phyloP scores from a whole-genome alignment of 257 asterid genomes.

The Cynanchum wilfordii region DNA sequence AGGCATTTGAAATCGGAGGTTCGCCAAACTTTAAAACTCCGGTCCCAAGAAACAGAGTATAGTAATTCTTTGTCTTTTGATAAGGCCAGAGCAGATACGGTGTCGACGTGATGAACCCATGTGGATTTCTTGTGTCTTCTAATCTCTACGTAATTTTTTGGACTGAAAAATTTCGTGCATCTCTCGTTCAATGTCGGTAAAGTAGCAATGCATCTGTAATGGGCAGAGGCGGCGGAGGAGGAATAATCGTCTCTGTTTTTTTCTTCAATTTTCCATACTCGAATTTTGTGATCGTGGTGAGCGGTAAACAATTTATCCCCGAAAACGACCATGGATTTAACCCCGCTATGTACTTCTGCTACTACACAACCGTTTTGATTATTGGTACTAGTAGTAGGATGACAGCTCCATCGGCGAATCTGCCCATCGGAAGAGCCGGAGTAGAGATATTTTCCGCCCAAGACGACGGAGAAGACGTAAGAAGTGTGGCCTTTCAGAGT shows the following conservation, averaged over 20 bases:
- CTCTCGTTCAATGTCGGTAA: constrained; percentile 59
- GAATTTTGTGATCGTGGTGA: constrained; percentile 62
- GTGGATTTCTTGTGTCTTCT: constrained; percentile 58
- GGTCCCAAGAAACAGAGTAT: constrained; percentile 84
- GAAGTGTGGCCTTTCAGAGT: constrained; percentile 51
- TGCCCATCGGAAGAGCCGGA: constrained; percentile 55
- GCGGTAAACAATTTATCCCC: constrained; percentile 61
- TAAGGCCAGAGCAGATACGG: constrained; percentile 55
- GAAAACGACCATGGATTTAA: constrained; percentile 35
- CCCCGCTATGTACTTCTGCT: constrained; percentile 30
- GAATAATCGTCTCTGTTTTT: no score
- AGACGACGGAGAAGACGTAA: constrained; percentile 42
- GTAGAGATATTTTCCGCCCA: constrained; percentile 54
- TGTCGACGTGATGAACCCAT: constrained; percentile 81
- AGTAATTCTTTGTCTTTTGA: constrained; percentile 41
- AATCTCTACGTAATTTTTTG: constrained; percentile 53
- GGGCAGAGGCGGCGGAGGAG: background rate
- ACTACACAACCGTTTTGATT: constrained; percentile 14
- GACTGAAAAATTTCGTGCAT: constrained; percentile 34
- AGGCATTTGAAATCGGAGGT: constrained; percentile 61
- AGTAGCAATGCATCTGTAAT: constrained; percentile 36
- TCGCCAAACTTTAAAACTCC: constrained; percentile 68
- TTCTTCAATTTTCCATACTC: constrained; percentile 57
- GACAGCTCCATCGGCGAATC: constrained; percentile 41
- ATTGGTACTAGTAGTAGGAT: constrained; percentile 5